Conservation (phyloP, 257 asterid genomes). For the Osmanthus fragrans region DNA sequence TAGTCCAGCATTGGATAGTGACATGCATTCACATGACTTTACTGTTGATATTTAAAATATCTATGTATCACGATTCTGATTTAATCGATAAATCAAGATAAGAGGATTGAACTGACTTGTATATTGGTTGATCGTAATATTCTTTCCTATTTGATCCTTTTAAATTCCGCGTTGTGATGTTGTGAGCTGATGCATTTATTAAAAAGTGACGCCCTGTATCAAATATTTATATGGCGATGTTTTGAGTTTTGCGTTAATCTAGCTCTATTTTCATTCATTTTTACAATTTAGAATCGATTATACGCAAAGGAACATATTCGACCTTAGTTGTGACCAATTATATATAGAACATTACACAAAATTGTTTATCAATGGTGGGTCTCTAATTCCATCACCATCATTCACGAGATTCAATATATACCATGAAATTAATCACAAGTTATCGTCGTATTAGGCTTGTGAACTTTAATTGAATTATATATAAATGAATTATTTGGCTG, state of each 20-base stretch:
- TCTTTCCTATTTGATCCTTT: no score
- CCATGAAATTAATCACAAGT: not conserved
- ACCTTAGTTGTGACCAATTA: not conserved
- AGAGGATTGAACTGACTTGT: no score
- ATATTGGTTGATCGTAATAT: no score
- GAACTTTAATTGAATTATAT: not conserved
- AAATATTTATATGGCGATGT: no score
- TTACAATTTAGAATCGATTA: not conserved
- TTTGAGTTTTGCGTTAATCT: no score
- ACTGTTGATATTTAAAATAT: not conserved
- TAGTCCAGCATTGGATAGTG: not conserved
- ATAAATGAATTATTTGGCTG: no score
- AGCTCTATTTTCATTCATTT: no score
- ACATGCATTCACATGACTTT: not conserved
- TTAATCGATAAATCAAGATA: no score
- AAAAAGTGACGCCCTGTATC: no score
- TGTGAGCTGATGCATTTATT: not conserved
- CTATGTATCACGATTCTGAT: no score
- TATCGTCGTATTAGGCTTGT: conserved; percentile 10
- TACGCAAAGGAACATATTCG: not conserved
- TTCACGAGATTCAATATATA: not conserved
- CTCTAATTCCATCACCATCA: not conserved
- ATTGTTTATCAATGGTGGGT: not conserved
- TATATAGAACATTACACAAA: no score
- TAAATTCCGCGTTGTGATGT: not conserved